Conservation (phyloP, 495 filamentous ascomycete species). For the Neurospora sp. region DNA sequence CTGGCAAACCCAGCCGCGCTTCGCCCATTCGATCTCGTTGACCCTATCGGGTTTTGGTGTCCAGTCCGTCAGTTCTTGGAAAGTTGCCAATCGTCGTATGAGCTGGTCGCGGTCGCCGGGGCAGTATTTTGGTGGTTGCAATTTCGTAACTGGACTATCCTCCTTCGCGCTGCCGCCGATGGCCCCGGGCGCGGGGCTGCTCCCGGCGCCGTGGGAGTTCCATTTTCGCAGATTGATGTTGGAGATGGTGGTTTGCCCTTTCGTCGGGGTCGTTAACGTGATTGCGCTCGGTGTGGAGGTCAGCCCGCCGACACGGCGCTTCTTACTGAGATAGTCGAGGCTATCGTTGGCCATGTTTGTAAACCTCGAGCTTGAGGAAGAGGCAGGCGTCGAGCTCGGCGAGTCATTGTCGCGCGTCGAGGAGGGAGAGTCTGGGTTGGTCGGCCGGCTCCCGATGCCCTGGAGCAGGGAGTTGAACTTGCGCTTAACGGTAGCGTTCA, state of each 20-base stretch:
- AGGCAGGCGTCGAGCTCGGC: background rate
- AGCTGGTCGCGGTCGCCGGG: constrained; percentile 80
- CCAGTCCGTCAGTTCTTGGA: constrained; percentile 84
- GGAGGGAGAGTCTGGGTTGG: constrained; percentile 13
- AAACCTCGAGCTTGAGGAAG: constrained; percentile 8
- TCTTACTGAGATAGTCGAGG: constrained; percentile 33
- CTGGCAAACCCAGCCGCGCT: constrained; percentile 81
- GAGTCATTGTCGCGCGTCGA: constrained; percentile 1
- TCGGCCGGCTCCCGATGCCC: constrained; percentile 33
- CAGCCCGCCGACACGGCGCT: constrained; percentile 31
- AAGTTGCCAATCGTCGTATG: constrained; percentile 72
- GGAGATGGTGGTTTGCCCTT: constrained; percentile 25
- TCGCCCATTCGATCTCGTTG: constrained; percentile 92
- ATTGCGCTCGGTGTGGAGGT: constrained; percentile 9
- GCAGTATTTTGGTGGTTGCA: constrained; percentile 42
- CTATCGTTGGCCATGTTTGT: constrained; percentile 15
- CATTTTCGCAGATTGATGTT: constrained; percentile 35
- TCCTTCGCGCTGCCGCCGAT: background rate
- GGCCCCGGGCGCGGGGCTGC: background rate
- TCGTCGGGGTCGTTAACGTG: constrained; percentile 10
- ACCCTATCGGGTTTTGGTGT: constrained; percentile 67
- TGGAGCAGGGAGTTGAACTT: constrained; percentile 49
- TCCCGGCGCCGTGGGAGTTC: constrained; percentile 9
- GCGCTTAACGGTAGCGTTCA: constrained; percentile 46
- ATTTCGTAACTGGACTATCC: background rate